phyloP scores from a whole-genome alignment of 805 yeast species.

The Kurtzmaniella fragi region DNA sequence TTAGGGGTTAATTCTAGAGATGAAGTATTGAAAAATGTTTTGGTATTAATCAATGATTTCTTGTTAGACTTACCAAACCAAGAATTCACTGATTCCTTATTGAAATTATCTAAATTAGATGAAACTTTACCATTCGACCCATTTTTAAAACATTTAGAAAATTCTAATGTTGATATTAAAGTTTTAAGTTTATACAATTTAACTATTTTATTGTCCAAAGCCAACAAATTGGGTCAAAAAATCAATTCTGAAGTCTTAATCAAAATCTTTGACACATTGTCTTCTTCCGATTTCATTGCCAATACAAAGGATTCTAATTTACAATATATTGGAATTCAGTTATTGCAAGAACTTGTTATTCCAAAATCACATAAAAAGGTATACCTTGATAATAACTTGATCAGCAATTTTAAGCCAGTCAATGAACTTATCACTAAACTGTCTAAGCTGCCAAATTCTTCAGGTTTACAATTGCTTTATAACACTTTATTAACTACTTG shows the following conservation, averaged over 20 bases:
- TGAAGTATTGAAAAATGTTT: slow-evolving; percentile 61
- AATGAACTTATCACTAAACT: slow-evolving; percentile 22
- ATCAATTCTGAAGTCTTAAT: slow-evolving; percentile 31
- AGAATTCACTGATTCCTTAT: slow-evolving; percentile 34
- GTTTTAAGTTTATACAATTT: slow-evolving; percentile 53
- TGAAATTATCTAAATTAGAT: slow-evolving; percentile 38
- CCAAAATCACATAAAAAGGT: slow-evolving; percentile 47
- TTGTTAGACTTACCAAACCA: slow-evolving; percentile 31
- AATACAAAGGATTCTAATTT: slow-evolving; percentile 36
- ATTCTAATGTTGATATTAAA: slow-evolving; percentile 52
- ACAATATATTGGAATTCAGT: slow-evolving; percentile 58
- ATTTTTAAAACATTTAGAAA: slow-evolving; percentile 46
- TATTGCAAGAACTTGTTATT: slow-evolving; percentile 56
- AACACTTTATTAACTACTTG: slow-evolving; percentile 73
- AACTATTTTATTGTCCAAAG: slow-evolving; percentile 39
- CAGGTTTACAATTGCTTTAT: slow-evolving; percentile 78
- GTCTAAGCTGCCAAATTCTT: slow-evolving; percentile 32
- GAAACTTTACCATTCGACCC: slow-evolving; percentile 49
- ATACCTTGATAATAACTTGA: slow-evolving; percentile 36
- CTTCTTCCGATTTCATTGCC: slow-evolving; percentile 24
- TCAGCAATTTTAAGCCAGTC: slow-evolving; percentile 28
- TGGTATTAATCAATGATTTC: slow-evolving; percentile 59
- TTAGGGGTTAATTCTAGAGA: slow-evolving; percentile 42
- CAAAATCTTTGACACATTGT: slow-evolving; percentile 33
- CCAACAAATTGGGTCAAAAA: slow-evolving; percentile 12